Evolutionary conservation across 768 basidiomycete genomes (phyloP).

Genomic region (Lentinus tigrinus): DNA sequence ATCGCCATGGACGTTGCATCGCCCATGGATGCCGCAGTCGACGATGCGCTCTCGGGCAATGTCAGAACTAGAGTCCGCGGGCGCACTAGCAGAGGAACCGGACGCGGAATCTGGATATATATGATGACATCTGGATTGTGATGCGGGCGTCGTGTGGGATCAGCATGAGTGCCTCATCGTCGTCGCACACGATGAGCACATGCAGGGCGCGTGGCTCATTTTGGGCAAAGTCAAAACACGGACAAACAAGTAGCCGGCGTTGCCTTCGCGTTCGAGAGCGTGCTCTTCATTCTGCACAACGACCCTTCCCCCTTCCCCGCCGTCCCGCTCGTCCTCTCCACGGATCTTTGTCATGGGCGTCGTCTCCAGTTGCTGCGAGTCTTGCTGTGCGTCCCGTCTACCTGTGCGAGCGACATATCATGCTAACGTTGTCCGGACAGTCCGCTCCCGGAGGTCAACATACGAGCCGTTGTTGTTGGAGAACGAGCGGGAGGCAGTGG

Average conservation of each 20-base stretch:
- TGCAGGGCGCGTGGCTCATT: background rate
- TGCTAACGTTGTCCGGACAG: slow-evolving; percentile 40
- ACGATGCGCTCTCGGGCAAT: background rate
- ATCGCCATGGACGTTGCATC: slow-evolving; percentile 20
- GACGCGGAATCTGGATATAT: too few relatives aligned
- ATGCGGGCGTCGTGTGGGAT: background rate
- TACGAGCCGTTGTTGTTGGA: slow-evolving; percentile 86
- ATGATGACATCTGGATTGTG: background rate
- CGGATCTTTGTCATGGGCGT: slow-evolving; percentile 57
- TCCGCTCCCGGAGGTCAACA: slow-evolving; percentile 76
- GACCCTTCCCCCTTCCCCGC: slow-evolving; percentile 1
- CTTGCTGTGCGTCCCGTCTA: slow-evolving; percentile 61
- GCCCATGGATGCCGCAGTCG: slow-evolving; percentile 20
- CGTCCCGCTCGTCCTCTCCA: slow-evolving; percentile 12
- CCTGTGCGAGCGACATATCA: background rate
- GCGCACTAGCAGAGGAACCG: background rate
- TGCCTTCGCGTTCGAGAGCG: slow-evolving; percentile 6
- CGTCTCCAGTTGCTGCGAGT: slow-evolving; percentile 78
- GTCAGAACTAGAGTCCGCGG: background rate
- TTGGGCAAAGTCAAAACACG: slow-evolving; percentile 4
- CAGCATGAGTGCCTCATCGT: background rate
- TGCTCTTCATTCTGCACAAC: slow-evolving; percentile 5
- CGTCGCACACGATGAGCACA: background rate
- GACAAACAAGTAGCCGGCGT: slow-evolving; percentile 15
- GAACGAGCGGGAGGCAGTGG: slow-evolving; percentile 97